Percentiles rank a stretch among this genome's conserved stretches.
These are phyloP conservation scores for Acer saccharum DNA, from an alignment of 345 rosid genomes.

Conservation along the genomic window DNA sequence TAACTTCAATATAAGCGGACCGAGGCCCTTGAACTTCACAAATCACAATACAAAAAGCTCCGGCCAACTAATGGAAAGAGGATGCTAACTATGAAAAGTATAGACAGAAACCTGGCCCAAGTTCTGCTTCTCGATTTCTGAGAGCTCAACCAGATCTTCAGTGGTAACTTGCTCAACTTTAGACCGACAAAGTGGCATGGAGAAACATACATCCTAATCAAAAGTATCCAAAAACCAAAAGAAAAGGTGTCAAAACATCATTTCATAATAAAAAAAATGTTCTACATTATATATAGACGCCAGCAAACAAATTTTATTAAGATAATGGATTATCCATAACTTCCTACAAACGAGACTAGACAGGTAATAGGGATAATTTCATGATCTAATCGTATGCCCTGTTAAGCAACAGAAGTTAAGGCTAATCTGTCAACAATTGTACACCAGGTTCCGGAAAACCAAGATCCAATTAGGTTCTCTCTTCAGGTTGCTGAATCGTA, in stretches of 20 bases:
- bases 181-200: conserved; percentile 92
- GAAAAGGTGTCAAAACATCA: conserved; percentile 13
- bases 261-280: background rate
- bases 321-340: background rate
- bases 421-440: background rate
- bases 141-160: conserved; percentile 90
- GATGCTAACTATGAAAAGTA: conserved; percentile 18
- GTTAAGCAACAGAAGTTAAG: background rate
- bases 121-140: conserved; percentile 90
- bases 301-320: background rate
- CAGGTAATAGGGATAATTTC: background rate
- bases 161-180: conserved; percentile 74
- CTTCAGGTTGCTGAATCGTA: background rate
- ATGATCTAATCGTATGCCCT: background rate
- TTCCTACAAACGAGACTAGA: too few species aligned
- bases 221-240: conserved; percentile 13
- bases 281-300: background rate
- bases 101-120: conserved; percentile 82
- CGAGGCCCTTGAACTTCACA: background rate
- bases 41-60: background rate
- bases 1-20: background rate
- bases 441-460: background rate
- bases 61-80: background rate
- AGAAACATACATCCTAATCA: conserved; percentile 75
- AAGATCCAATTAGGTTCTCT: background rate